phyloP scores from a whole-genome alignment of 306 rosid species.

The Begonia masoniana region DNA sequence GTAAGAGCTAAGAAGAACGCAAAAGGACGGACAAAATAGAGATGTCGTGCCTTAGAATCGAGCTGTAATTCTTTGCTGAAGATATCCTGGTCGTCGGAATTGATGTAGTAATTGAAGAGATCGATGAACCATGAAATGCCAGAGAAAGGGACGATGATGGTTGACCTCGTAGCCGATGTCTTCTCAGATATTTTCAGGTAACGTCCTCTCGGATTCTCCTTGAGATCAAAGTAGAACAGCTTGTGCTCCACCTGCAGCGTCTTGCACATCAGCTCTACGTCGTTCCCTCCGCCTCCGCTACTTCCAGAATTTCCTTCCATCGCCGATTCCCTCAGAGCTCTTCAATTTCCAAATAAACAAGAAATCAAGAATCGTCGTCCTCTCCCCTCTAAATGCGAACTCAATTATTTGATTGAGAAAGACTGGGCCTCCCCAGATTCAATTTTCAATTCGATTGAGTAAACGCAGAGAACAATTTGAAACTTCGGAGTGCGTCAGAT shows the following conservation, averaged over 20 bases:
- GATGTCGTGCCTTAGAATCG: conserved; percentile 53
- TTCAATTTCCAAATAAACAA: no score
- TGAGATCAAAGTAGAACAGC: conserved; percentile 97
- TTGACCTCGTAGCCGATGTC: conserved; percentile 98
- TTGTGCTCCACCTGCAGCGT: conserved; percentile 98
- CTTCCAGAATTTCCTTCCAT: conserved; percentile 21
- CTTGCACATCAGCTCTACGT: conserved; percentile 88
- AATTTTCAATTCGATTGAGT: no score
- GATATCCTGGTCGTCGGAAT: conserved; percentile 82
- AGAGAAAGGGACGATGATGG: conserved; percentile 91
- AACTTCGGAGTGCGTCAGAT: no score
- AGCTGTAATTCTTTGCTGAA: conserved; percentile 99
- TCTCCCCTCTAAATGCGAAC: no score
- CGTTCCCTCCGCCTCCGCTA: conserved; percentile 23
- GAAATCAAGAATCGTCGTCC: no score
- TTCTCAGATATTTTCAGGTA: conserved; percentile 95
- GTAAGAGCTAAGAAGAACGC: background rate
- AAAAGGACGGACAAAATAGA: background rate
- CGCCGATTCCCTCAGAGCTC: no score
- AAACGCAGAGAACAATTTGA: no score
- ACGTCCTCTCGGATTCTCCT: conserved; percentile 97
- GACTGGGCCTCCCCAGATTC: no score
- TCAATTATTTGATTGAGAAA: no score
- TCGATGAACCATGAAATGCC: conserved; percentile 98
- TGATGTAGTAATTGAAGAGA: conserved; percentile 93